These are phyloP conservation scores for Solanum etuberosum DNA, from an alignment of 257 asterid species.

Conservation along the genomic window DNA sequence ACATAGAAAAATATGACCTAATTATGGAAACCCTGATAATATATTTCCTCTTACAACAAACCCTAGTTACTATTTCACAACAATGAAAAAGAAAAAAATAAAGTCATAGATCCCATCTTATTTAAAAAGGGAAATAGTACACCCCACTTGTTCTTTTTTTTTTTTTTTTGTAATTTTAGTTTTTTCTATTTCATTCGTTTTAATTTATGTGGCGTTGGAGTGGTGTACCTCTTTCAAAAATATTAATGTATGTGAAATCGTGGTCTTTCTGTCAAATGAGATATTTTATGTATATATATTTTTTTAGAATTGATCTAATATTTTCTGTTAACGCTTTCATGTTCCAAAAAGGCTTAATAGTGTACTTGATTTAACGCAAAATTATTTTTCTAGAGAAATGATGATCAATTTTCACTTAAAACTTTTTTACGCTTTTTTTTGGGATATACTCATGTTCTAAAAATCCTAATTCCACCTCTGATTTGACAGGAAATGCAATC, in stretches of 20 bases:
- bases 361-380: neutral
- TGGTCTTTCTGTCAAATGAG: neutral
- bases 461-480: neutral
- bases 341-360: neutral
- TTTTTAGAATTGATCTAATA: neutral
- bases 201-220: neutral
- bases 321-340: too few relatives aligned
- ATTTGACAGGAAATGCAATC: too few relatives aligned
- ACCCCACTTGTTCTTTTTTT: neutral
- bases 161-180: neutral
- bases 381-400: too few relatives aligned
- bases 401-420: neutral
- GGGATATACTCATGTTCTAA: too few relatives aligned
- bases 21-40: conserved; percentile 28
- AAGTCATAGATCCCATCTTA: neutral
- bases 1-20: conserved; percentile 6
- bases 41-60: neutral
- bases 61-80: neutral
- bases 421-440: too few relatives aligned
- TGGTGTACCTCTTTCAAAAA: accelerated
- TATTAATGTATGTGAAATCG: neutral
- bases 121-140: neutral
- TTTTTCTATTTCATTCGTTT: neutral
- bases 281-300: neutral
- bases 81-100: neutral